Evolutionary conservation across 2,329 filamentous ascomycete genomes (phyloP).

Genomic region (Phaeoacremonium minimum): DNA sequence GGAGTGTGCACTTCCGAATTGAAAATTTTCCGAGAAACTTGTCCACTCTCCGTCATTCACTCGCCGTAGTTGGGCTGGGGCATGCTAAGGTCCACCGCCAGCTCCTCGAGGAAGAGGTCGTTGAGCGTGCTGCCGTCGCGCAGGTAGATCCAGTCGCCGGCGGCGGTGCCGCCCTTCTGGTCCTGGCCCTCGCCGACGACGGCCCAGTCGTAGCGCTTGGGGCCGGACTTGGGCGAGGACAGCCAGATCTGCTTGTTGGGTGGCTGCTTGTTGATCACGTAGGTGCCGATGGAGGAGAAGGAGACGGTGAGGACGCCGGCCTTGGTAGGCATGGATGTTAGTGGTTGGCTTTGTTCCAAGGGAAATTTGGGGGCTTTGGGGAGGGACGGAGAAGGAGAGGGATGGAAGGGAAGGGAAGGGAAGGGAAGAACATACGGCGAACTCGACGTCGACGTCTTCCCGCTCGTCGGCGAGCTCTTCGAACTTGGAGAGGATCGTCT

Average conservation of each 20-base stretch:
- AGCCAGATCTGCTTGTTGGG: constrained; percentile 98
- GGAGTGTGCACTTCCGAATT: too few species aligned
- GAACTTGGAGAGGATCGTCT: constrained; percentile 49
- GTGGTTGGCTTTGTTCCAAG: constrained; percentile 2
- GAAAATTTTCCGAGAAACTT: too few species aligned
- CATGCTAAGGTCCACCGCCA: constrained; percentile 58
- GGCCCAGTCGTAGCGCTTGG: constrained; percentile 93
- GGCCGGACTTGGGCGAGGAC: constrained; percentile 83
- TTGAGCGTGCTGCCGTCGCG: constrained; percentile 76
- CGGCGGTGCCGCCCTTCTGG: constrained; percentile 72
- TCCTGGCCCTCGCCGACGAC: constrained; percentile 66
- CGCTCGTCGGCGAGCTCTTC: constrained; percentile 71
- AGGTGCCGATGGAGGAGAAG: constrained; percentile 68
- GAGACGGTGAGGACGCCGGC: constrained; percentile 79
- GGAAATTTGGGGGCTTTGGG: constrained; percentile 5
- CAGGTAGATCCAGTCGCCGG: constrained; percentile 81
- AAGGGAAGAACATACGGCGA: constrained; percentile 58
- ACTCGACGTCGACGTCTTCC: constrained; percentile 84
- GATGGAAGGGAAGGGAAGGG: background rate
- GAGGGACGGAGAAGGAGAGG: background rate
- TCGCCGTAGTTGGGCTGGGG: constrained; percentile 10
- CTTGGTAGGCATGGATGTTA: constrained; percentile 37
- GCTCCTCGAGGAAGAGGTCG: constrained; percentile 69
- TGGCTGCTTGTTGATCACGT: constrained; percentile 97
- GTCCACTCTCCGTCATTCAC: too few species aligned